Conservation (phyloP, 495 filamentous ascomycete genomes). For the Parathielavia appendiculata region DNA sequence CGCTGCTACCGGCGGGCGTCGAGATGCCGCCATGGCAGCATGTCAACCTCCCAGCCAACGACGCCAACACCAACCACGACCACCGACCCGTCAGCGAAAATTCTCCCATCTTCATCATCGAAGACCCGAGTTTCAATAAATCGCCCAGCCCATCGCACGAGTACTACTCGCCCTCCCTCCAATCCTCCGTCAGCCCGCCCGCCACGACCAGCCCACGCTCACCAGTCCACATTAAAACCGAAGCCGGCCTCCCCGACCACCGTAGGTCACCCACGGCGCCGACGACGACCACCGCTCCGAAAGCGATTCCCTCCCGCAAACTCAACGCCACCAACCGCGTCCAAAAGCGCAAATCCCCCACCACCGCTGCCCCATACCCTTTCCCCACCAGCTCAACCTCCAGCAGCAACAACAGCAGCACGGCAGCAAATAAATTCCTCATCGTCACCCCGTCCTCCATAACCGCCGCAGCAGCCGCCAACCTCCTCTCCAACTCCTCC, state of each 20-base stretch:
- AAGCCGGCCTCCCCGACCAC: constrained; percentile 8
- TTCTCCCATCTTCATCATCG: constrained; percentile 33
- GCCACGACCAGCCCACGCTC: constrained; percentile 31
- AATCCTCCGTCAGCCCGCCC: constrained; percentile 24
- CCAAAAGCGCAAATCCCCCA: constrained; percentile 33
- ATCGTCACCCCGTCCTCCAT: constrained; percentile 46
- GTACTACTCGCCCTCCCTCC: constrained; percentile 22
- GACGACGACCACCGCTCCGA: neutral
- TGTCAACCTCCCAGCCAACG: constrained; percentile 18
- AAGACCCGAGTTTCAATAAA: constrained; percentile 32
- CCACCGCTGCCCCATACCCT: neutral
- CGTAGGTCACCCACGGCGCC: constrained; percentile 14
- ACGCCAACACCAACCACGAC: neutral
- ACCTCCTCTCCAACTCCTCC: neutral
- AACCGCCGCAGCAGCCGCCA: too few species aligned
- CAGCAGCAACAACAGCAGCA: neutral
- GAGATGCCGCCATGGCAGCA: constrained; percentile 40
- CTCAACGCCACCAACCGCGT: constrained; percentile 28
- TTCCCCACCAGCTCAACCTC: neutral
- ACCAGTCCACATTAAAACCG: constrained; percentile 30
- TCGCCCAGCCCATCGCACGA: constrained; percentile 30
- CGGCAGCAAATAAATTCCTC: constrained; percentile 37
- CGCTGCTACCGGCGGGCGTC: constrained; percentile 28
- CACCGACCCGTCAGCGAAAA: constrained; percentile 14
- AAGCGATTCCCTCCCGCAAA: constrained; percentile 29